A percentile compares a stretch with the other conserved stretches of the same genome.
Conservation (phyloP, 202 grass and related monocot species). For the Musa balbisiana region DNA sequence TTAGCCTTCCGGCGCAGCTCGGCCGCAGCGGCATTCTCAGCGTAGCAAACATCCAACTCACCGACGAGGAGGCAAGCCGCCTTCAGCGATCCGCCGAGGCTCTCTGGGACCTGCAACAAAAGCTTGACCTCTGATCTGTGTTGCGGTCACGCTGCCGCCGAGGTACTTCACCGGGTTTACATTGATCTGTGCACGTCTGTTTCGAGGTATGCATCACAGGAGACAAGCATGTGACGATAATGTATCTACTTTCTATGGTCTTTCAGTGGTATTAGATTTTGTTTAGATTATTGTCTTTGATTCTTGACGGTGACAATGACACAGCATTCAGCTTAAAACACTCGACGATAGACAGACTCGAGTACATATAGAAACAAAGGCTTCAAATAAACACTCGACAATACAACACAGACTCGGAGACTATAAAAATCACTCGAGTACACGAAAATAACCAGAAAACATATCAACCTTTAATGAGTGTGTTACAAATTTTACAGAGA, state of each 20-base stretch:
- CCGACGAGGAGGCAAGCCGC: neutral
- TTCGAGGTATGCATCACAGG: too few species aligned
- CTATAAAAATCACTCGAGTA: neutral
- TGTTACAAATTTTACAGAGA: neutral
- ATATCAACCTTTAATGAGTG: neutral
- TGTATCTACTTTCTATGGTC: too few species aligned
- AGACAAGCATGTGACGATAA: too few species aligned
- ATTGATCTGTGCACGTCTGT: too few species aligned
- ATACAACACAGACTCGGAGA: neutral
- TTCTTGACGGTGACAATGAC: too few species aligned
- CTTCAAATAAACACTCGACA: too few species aligned
- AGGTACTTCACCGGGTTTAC: too few species aligned
- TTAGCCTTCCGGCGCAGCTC: constrained; percentile 47
- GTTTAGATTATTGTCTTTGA: too few species aligned
- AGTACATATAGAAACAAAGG: too few species aligned
- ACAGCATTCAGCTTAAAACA: too few species aligned
- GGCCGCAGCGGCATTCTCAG: constrained; percentile 4
- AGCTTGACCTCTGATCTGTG: neutral
- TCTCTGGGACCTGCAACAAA: neutral
- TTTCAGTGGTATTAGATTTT: too few species aligned
- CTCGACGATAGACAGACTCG: too few species aligned
- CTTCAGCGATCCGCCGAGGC: neutral
- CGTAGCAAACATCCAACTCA: neutral
- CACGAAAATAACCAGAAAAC: neutral
- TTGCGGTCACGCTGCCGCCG: neutral